These are phyloP conservation scores for Flueggea neowawraea DNA, from an alignment of 441 rosid genomes.

Conservation along the genomic window DNA sequence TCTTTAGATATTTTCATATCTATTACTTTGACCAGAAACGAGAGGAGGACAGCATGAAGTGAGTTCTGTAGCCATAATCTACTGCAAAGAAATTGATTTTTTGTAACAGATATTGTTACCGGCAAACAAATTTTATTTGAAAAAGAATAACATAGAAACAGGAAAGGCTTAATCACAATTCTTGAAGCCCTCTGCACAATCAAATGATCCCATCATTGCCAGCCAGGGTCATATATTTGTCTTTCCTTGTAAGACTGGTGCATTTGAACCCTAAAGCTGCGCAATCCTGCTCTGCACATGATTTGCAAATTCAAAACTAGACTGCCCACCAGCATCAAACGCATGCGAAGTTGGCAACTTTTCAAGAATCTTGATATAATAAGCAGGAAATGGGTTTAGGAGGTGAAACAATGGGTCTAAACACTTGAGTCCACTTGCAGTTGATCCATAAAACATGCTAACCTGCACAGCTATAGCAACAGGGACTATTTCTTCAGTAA, in stretches of 20 bases:
- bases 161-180: too few species aligned
- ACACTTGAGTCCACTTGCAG: conserved; percentile 77
- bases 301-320: conserved; percentile 71
- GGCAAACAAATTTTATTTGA: too few species aligned
- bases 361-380: conserved; percentile 40
- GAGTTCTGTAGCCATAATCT: too few species aligned
- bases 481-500: conserved; percentile 58
- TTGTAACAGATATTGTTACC: too few species aligned
- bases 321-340: conserved; percentile 50
- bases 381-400: conserved; percentile 66
- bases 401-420: conserved; percentile 65
- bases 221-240: neutral
- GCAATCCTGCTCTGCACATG: conserved; percentile 58
- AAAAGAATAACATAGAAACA: too few species aligned
- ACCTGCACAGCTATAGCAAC: conserved; percentile 52
- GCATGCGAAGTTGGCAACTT: conserved; percentile 49
- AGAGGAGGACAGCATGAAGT: too few species aligned
- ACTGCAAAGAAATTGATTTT: too few species aligned
- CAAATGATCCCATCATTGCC: neutral
- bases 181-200: too few species aligned
- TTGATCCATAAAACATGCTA: conserved; percentile 79
- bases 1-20: too few species aligned
- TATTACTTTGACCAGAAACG: too few species aligned
- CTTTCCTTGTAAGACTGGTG: conserved; percentile 65
- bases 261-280: conserved; percentile 66